These are phyloP conservation scores for Leishmania major DNA, from an alignment of 208 protist species.

Conservation along the genomic window DNA sequence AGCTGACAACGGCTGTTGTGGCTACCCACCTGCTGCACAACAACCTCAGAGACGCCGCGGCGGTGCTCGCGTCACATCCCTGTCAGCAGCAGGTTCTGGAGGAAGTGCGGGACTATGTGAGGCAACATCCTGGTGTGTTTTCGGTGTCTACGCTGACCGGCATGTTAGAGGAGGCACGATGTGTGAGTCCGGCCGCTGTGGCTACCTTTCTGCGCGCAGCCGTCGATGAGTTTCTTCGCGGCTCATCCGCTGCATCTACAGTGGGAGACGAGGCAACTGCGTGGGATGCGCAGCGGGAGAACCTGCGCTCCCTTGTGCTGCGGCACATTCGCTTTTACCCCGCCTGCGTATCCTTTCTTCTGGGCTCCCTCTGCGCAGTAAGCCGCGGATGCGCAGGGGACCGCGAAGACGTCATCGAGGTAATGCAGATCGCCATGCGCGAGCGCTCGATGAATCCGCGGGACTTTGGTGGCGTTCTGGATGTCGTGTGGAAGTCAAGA, in stretches of 20 bases:
- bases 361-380: conserved; percentile 54
- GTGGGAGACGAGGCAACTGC: not conserved
- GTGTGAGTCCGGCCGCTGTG: conserved; percentile 22
- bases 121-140: conserved; percentile 11
- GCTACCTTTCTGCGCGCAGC: conserved; percentile 39
- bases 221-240: conserved; percentile 13
- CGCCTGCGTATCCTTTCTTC: conserved; percentile 33
- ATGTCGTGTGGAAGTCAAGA: conserved; percentile 37
- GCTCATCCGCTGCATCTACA: not conserved
- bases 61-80: conserved; percentile 52
- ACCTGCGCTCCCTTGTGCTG: conserved; percentile 41
- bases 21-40: conserved; percentile 31
- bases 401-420: conserved; percentile 41
- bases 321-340: conserved; percentile 56
- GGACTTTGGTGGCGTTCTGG: conserved; percentile 57
- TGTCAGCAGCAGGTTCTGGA: conserved; percentile 23
- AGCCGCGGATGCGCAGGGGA: conserved; percentile 30
- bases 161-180: conserved; percentile 35
- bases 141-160: conserved; percentile 32
- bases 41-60: conserved; percentile 37
- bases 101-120: conserved; percentile 27
- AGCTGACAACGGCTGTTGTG: conserved; percentile 45
- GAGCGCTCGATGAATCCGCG: conserved; percentile 53
- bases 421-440: conserved; percentile 47
- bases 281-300: conserved; percentile 14